These are phyloP conservation scores for Pleomassaria siparia DNA, from an alignment of 2,329 filamentous ascomycete species.

Conservation along the genomic window DNA sequence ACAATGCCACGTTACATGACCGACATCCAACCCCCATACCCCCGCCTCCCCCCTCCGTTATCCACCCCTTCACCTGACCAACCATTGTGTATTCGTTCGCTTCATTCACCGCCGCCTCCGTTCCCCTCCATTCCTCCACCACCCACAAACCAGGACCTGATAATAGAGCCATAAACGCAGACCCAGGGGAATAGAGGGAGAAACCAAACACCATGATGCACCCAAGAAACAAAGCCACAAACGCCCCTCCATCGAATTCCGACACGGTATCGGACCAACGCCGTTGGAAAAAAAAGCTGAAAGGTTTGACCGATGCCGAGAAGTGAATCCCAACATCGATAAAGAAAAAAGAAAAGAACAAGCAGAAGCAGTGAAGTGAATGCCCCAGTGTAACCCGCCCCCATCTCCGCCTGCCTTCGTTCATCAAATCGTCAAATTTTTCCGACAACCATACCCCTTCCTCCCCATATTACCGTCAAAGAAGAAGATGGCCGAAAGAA, in stretches of 20 bases:
- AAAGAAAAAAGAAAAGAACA: neutral
- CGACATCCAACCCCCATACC: neutral
- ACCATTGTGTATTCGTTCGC: no score
- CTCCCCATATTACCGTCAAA: neutral
- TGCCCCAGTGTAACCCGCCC: neutral
- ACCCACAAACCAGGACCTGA: neutral
- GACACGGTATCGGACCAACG: conserved; percentile 1
- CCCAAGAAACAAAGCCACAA: neutral
- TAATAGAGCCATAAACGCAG: neutral
- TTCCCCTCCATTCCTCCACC: neutral
- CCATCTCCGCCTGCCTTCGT: neutral
- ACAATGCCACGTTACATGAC: conserved; percentile 1
- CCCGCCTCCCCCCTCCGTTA: neutral
- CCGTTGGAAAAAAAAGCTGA: neutral
- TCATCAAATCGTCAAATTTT: conserved; percentile 1
- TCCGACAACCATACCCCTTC: neutral
- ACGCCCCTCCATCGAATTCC: neutral
- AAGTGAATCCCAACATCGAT: neutral
- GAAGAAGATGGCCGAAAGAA: neutral
- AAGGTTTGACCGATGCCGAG: neutral
- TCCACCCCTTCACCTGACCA: neutral
- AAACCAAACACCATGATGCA: conserved; percentile 1
- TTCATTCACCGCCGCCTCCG: neutral
- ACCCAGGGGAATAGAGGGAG: conserved; percentile 4
- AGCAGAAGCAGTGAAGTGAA: no score